phyloP scores from a whole-genome alignment of 1,139 yeast species.

The Debaryomyces sp. region DNA sequence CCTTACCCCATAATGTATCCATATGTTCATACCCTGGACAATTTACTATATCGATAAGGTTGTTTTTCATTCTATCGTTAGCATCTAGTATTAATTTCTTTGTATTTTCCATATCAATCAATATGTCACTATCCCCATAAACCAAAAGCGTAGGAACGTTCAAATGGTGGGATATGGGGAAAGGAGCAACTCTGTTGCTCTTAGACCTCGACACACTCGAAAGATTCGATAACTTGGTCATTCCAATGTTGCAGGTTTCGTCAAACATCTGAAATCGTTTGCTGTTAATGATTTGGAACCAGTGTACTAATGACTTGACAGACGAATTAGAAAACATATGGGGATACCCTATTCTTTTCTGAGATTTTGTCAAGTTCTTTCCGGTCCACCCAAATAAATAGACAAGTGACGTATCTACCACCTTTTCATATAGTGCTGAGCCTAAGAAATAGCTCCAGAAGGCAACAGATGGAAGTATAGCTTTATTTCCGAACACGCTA shows the following conservation, averaged over 20 bases:
- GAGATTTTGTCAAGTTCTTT: slow-evolving; percentile 32
- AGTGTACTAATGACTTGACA: slow-evolving; percentile 48
- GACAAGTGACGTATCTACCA: slow-evolving; percentile 40
- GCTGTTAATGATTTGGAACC: slow-evolving; percentile 50
- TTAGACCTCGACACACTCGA: slow-evolving; percentile 27
- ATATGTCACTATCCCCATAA: slow-evolving; percentile 44
- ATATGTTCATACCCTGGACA: slow-evolving; percentile 38
- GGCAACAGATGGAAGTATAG: slow-evolving; percentile 47
- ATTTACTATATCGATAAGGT: slow-evolving; percentile 24
- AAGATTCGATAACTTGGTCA: slow-evolving; percentile 24
- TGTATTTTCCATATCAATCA: slow-evolving; percentile 43
- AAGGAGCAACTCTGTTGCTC: slow-evolving; percentile 58
- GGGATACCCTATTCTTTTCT: slow-evolving; percentile 46
- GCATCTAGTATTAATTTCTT: slow-evolving; percentile 26
- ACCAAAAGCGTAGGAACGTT: slow-evolving; percentile 45
- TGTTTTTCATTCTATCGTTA: slow-evolving; percentile 27
- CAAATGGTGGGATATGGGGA: slow-evolving; percentile 48
- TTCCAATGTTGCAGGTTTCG: slow-evolving; percentile 37
- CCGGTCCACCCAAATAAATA: slow-evolving; percentile 48
- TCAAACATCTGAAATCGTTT: slow-evolving; percentile 51
- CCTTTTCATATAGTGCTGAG: slow-evolving; percentile 31
- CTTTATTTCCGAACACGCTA: slow-evolving; percentile 43
- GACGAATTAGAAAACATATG: slow-evolving; percentile 52
- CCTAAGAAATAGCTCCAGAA: slow-evolving; percentile 49
- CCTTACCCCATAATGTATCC: slow-evolving; percentile 39